Conservation (phyloP, 331 rosid genomes). For the Erythrophleum ivorense region DNA sequence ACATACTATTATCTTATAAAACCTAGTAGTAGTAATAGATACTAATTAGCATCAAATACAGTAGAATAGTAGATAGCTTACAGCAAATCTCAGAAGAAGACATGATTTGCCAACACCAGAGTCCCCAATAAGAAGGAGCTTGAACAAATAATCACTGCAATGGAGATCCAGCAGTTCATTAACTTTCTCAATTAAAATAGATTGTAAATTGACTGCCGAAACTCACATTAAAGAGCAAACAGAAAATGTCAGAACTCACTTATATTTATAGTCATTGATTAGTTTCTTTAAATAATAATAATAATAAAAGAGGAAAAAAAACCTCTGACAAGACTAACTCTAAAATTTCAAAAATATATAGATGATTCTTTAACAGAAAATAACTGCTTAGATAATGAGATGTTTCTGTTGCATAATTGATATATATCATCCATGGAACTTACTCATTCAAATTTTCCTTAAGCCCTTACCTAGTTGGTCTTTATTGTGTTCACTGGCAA, state of each 20-base stretch:
- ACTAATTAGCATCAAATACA: constrained; percentile 1
- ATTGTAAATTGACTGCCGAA: constrained; percentile 15
- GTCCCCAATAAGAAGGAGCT: constrained; percentile 79
- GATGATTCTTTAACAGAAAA: neutral
- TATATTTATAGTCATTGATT: neutral
- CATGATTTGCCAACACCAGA: constrained; percentile 87
- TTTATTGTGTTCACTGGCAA: neutral
- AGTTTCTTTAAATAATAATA: neutral
- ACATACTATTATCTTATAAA: neutral
- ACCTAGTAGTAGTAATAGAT: neutral
- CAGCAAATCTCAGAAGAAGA: constrained; percentile 82
- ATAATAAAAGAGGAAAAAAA: neutral
- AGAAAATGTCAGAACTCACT: neutral
- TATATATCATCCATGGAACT: constrained; percentile 5
- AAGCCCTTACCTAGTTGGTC: neutral
- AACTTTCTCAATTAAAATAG: constrained; percentile 34
- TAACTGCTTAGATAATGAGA: neutral
- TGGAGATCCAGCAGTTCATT: constrained; percentile 4
- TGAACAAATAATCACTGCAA: constrained; percentile 77
- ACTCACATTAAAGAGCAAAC: neutral
- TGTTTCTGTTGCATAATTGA: neutral
- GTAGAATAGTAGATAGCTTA: constrained; percentile 37
- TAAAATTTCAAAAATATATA: neutral
- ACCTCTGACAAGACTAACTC: neutral
- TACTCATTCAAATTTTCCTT: neutral